Conservation (phyloP, 2,329 filamentous ascomycete species). For the Metarhizium album region DNA sequence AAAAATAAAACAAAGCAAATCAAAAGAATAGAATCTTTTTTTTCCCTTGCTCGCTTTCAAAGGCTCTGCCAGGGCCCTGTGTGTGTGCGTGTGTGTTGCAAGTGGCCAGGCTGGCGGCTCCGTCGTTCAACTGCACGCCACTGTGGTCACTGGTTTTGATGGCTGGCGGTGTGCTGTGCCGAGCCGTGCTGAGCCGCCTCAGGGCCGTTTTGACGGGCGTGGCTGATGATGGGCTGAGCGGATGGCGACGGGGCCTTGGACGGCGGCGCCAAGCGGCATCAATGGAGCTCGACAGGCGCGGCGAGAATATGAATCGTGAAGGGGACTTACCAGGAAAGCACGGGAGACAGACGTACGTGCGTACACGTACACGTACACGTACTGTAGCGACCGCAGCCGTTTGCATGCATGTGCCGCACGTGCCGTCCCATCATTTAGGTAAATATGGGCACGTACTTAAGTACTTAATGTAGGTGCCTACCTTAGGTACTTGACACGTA, state of each 20-base stretch:
- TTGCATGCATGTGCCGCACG: not conserved
- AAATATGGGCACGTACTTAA: too few species aligned
- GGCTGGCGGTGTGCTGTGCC: not conserved
- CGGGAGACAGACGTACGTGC: too few species aligned
- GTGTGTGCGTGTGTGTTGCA: too few species aligned
- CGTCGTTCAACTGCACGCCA: too few species aligned
- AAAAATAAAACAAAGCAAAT: too few species aligned
- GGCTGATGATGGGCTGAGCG: slow-evolving; percentile 1
- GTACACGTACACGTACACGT: too few species aligned
- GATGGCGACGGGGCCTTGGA: not conserved
- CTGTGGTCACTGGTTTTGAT: not conserved
- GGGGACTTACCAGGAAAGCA: too few species aligned
- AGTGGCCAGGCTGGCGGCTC: too few species aligned
- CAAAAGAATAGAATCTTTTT: too few species aligned
- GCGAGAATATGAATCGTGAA: not conserved
- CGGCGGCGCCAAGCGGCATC: not conserved
- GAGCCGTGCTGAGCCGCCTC: not conserved
- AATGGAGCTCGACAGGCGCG: not conserved
- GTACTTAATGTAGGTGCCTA: not conserved
- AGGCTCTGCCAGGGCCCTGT: too few species aligned
- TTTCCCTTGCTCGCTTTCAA: too few species aligned
- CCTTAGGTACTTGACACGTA: too few species aligned
- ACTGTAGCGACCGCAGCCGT: not conserved
- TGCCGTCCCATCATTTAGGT: not conserved
- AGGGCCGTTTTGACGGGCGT: not conserved